Evolutionary conservation across 2,329 filamentous ascomycete species (phyloP).

Genomic region (Xylaria sp.): DNA sequence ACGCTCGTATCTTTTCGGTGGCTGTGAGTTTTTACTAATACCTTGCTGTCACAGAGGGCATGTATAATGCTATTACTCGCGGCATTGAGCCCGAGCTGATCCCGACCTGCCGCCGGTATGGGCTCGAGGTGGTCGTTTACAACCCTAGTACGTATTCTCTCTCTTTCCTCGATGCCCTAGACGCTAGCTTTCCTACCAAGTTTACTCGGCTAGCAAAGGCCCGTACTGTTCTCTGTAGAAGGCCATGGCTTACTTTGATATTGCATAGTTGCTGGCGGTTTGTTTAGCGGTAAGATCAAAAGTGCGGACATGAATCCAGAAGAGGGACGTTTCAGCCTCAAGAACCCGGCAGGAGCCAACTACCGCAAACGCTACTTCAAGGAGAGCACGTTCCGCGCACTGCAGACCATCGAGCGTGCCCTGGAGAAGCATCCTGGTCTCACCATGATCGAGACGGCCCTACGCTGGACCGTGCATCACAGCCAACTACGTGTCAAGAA

Average conservation of each 20-base stretch:
- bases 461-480: constrained; percentile 80
- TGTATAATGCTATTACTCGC: constrained; percentile 86
- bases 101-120: constrained; percentile 78
- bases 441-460: constrained; percentile 76
- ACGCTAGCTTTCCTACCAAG: neutral
- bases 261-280: constrained; percentile 71
- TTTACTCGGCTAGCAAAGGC: neutral
- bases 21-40: neutral
- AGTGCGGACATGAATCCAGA: constrained; percentile 69
- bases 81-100: constrained; percentile 80
- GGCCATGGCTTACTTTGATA: neutral
- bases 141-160: constrained; percentile 65
- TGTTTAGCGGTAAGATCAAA: constrained; percentile 85
- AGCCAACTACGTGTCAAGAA: constrained; percentile 65
- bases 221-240: neutral
- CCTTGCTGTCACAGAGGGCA: constrained; percentile 58
- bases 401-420: constrained; percentile 74
- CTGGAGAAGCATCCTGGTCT: constrained; percentile 72
- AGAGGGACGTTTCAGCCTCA: constrained; percentile 77
- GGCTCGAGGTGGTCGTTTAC: constrained; percentile 82
- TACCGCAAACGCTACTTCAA: constrained; percentile 80
- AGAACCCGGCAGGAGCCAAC: constrained; percentile 57
- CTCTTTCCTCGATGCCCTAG: too few species aligned
- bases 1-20: neutral
- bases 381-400: constrained; percentile 70